Evolutionary conservation across 2,329 filamentous ascomycete genomes (phyloP).

Genomic region (Xylariales sp.): DNA sequence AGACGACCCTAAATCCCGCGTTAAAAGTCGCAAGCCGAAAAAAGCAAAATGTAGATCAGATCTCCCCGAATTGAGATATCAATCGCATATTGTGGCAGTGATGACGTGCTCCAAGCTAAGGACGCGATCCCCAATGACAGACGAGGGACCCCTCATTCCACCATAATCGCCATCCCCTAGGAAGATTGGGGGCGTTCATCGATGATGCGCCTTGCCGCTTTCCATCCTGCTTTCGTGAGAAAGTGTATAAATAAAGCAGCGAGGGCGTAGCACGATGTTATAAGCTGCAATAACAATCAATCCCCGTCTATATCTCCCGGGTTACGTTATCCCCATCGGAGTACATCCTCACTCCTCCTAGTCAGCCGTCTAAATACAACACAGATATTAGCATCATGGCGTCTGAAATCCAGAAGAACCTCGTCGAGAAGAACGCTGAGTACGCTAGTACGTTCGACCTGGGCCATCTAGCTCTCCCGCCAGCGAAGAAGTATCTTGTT

Average conservation of each 20-base stretch:
- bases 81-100: slow-evolving; percentile 29
- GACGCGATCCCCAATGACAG: slow-evolving; percentile 34
- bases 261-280: slow-evolving; percentile 1
- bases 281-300: neutral
- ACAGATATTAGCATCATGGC: slow-evolving; percentile 37
- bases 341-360: neutral
- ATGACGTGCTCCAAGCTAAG: slow-evolving; percentile 37
- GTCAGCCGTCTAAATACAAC: neutral
- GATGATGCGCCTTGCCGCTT: slow-evolving; percentile 16
- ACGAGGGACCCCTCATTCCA: slow-evolving; percentile 32
- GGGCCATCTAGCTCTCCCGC: slow-evolving; percentile 74
- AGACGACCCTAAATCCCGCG: slow-evolving; percentile 11
- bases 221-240: neutral
- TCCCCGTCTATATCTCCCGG: slow-evolving; percentile 4
- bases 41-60: slow-evolving; percentile 27
- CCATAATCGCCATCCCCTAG: slow-evolving; percentile 26
- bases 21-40: slow-evolving; percentile 6
- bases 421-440: slow-evolving; percentile 66
- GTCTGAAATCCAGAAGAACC: slow-evolving; percentile 62
- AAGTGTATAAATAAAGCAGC: slow-evolving; percentile 24
- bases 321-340: neutral
- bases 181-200: slow-evolving; percentile 13
- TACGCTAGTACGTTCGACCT: slow-evolving; percentile 72
- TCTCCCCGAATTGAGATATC: slow-evolving; percentile 14
- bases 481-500: slow-evolving; percentile 75